phyloP scores from a whole-genome alignment of 805 yeast genomes.

The Huiozyma sinensis region DNA sequence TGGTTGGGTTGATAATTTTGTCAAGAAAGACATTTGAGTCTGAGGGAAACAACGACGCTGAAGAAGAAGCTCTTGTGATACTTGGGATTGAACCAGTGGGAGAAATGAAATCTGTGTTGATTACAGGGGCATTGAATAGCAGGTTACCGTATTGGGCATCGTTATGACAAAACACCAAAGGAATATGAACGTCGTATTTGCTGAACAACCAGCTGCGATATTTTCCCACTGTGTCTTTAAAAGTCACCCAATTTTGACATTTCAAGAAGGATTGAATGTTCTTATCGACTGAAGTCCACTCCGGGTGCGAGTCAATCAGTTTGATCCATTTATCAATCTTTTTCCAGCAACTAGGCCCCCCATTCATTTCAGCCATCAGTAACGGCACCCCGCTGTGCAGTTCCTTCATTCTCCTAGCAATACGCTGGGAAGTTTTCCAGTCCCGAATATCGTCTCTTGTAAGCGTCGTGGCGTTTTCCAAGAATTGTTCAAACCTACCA shows the following conservation, averaged over 20 bases:
- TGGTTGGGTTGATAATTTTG: slow-evolving; percentile 28
- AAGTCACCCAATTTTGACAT: slow-evolving; percentile 34
- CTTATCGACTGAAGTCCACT: slow-evolving; percentile 28
- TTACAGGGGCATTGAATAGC: slow-evolving; percentile 50
- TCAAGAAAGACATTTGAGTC: slow-evolving; percentile 21
- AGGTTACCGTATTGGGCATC: slow-evolving; percentile 96
- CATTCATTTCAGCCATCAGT: slow-evolving; percentile 40
- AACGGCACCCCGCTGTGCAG: slow-evolving; percentile 72
- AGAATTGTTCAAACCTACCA: slow-evolving; percentile 89
- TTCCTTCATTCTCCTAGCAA: slow-evolving; percentile 95
- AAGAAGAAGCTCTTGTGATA: slow-evolving; percentile 4
- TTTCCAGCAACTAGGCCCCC: slow-evolving; percentile 62
- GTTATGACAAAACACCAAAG: slow-evolving; percentile 79
- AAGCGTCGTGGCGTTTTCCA: slow-evolving; percentile 73
- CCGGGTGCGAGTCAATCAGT: slow-evolving; percentile 30
- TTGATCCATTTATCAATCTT: slow-evolving; percentile 62
- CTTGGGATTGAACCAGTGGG: slow-evolving; percentile 22
- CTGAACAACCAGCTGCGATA: slow-evolving; percentile 56
- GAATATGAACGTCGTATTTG: slow-evolving; percentile 28
- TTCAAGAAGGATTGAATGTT: slow-evolving; percentile 30
- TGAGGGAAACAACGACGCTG: slow-evolving; percentile 22
- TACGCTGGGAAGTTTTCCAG: slow-evolving; percentile 65
- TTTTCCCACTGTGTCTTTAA: slow-evolving; percentile 35
- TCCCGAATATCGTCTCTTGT: slow-evolving; percentile 63
- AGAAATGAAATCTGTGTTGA: slow-evolving; percentile 15